Percentiles rank a stretch among this genome's conserved stretches.
Evolutionary conservation across 805 yeast species (phyloP).

Genomic region (Ogataea degrootiae): DNA sequence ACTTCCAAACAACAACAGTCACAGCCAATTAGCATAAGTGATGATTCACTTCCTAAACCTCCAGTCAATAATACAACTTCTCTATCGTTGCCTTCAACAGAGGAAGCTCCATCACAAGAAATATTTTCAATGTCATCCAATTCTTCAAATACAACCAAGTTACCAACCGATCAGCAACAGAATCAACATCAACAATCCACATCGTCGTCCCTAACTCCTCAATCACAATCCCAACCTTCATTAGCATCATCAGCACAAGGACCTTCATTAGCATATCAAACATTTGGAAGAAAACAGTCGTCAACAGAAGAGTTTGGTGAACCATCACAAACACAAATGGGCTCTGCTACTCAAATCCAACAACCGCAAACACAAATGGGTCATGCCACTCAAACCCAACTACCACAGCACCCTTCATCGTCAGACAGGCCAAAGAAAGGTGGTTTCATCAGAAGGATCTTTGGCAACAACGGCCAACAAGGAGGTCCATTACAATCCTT

Average conservation of each 20-base stretch:
- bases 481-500: not conserved
- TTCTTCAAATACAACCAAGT: not conserved
- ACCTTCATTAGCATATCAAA: too few relatives aligned
- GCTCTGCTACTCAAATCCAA: not conserved
- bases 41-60: constrained; percentile 8
- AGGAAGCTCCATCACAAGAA: constrained; percentile 5
- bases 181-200: not conserved
- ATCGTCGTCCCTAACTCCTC: not conserved
- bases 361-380: not conserved
- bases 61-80: constrained; percentile 7
- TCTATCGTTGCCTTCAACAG: constrained; percentile 7
- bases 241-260: not conserved
- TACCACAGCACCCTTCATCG: not conserved
- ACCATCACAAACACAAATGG: not conserved
- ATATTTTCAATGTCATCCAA: constrained; percentile 2
- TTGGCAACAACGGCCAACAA: constrained; percentile 18
- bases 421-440: constrained; percentile 18
- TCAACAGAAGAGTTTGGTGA: too few relatives aligned
- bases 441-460: constrained; percentile 27
- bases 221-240: not conserved
- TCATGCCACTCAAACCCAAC: not conserved
- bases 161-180: not conserved
- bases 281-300: too few relatives aligned
- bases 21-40: not conserved
- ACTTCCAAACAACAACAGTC: constrained; percentile 3